Evolutionary conservation across 2,329 filamentous ascomycete genomes (phyloP).

Genomic region (Colletotrichum sp.): DNA sequence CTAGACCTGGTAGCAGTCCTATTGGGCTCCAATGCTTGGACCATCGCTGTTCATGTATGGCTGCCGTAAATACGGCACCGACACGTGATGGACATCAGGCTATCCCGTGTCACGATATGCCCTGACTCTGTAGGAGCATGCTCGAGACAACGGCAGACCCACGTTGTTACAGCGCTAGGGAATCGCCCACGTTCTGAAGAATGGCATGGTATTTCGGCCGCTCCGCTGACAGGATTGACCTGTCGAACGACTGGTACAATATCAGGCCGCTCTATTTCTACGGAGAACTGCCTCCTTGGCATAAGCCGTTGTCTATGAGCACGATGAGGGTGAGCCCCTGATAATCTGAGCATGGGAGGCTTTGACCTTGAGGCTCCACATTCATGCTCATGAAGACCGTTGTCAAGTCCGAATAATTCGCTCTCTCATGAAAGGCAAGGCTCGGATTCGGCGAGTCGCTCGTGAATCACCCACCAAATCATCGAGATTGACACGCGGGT

Average conservation of each 20-base stretch:
- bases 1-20: background rate
- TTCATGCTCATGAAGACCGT: background rate
- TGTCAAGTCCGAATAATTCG: conserved; percentile 36
- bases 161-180: background rate
- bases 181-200: background rate
- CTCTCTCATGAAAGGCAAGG: too few species aligned
- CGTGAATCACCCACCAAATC: background rate
- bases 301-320: background rate
- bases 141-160: background rate
- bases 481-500: background rate
- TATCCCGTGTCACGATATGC: background rate
- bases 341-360: background rate
- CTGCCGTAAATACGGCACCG: background rate
- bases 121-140: background rate
- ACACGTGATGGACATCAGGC: background rate
- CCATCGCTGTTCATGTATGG: background rate
- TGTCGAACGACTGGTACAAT: background rate
- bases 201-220: background rate
- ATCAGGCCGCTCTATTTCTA: background rate
- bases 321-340: background rate
- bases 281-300: background rate
- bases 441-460: background rate
- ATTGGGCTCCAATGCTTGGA: background rate
- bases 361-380: background rate
- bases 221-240: background rate